Base-by-base conservation (phyloP, 345 rosid genomes). In the Ailanthus altissimus region DNA sequence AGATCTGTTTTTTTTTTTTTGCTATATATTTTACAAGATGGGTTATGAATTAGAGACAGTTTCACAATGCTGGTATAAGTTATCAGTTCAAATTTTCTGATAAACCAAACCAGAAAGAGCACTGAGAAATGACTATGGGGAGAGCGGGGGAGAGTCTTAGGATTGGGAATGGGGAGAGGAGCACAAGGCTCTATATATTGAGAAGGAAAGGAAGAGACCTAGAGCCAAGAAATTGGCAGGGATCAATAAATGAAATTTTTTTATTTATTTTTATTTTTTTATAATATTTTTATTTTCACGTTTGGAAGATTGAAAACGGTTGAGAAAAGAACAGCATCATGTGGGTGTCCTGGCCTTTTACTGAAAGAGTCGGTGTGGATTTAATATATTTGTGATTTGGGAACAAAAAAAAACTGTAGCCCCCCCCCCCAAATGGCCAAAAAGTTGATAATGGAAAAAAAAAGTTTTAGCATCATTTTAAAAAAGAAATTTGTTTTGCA, bases 311-410 rank as follows among this genome's bases (percentile, higher is more conserved):
- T 81, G 82, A 68, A 71, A 79, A 74, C 84, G 68, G 88, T 80
- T 76, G 84, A 79, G 82, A 70, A 84, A 85, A 78, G 75, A 84
- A 81, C 88, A 85, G 87, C 73, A 82, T 80, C 92, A 92, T 90
- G 98, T 88, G 98, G 86, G 82, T 73, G 82, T 78, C 83, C 85
- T 79, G 89, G 78, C 87, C 75, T 82, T 80, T 79, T 67, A 77
- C 88, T 58, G 78, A 72, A 64, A 66, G 83, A 83, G 92, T 90
- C 93, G 93, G 97, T 87, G 95, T 28, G 81, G 88, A 85, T 82
- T 89, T 85, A 89, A 85, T 88, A 91, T 74, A 54, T 72, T 74
- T 83, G 43, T 18, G 51, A 57, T 0, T n/a, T n/a, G n/a, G 20
- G 60, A 5, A 16, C 65, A 6, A n/a, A 21, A 42, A 8, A 4